These are phyloP conservation scores for Ascochyta fabae DNA, from an alignment of 2,329 filamentous ascomycete species.

Conservation along the genomic window DNA sequence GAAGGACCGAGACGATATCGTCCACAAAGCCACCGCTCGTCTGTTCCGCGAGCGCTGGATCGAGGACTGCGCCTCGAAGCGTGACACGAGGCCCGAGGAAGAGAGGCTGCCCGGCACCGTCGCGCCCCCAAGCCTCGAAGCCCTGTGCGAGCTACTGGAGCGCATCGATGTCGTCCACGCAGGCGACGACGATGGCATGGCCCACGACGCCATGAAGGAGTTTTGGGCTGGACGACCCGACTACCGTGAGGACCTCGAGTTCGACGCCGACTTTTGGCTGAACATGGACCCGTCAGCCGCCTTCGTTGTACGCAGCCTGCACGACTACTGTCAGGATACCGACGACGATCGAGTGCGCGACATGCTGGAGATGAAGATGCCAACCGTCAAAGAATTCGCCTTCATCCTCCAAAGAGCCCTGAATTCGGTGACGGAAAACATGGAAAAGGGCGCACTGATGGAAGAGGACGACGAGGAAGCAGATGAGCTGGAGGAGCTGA, in stretches of 20 bases:
- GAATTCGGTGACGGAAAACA: slow-evolving; percentile 68
- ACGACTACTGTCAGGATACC: slow-evolving; percentile 84
- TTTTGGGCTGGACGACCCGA: slow-evolving; percentile 95
- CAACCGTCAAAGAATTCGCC: slow-evolving; percentile 89
- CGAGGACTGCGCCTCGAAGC: slow-evolving; percentile 82
- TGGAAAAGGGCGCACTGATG: slow-evolving; percentile 61
- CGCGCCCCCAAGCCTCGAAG: slow-evolving; percentile 68
- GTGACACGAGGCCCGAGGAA: slow-evolving; percentile 64
- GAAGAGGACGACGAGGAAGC: slow-evolving; percentile 62
- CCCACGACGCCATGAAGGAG: slow-evolving; percentile 89
- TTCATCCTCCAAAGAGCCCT: slow-evolving; percentile 86
- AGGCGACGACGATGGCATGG: slow-evolving; percentile 86
- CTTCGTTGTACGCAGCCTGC: slow-evolving; percentile 91
- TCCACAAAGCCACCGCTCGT: slow-evolving; percentile 87
- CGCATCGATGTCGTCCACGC: slow-evolving; percentile 93
- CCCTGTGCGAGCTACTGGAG: slow-evolving; percentile 86
- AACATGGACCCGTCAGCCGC: slow-evolving; percentile 83
- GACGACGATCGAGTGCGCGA: slow-evolving; percentile 76
- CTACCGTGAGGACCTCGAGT: slow-evolving; percentile 74
- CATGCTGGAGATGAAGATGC: slow-evolving; percentile 88
- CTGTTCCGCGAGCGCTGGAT: slow-evolving; percentile 98
- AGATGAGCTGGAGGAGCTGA: slow-evolving; percentile 77
- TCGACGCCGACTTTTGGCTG: slow-evolving; percentile 80
- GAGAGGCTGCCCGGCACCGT: slow-evolving; percentile 56
- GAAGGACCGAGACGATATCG: slow-evolving; percentile 90